These are phyloP conservation scores for Colletotrichum salicis DNA, from an alignment of 2,329 filamentous ascomycete genomes.

Conservation along the genomic window DNA sequence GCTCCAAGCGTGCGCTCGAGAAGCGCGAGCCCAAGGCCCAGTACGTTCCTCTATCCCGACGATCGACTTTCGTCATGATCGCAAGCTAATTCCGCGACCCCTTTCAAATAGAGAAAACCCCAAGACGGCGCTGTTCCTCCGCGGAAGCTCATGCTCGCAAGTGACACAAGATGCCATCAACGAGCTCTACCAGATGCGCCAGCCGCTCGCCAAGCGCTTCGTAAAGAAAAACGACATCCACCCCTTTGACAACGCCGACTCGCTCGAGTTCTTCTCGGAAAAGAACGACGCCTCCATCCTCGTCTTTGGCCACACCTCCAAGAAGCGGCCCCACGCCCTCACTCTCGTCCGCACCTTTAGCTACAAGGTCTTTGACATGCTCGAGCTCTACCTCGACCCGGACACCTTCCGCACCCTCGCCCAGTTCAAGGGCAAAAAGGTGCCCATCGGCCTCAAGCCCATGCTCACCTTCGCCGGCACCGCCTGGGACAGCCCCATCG, in stretches of 20 bases:
- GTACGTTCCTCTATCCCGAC: conserved; percentile 28
- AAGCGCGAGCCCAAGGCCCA: conserved; percentile 88
- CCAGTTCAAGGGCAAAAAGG: conserved; percentile 81
- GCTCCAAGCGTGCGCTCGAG: conserved; percentile 94
- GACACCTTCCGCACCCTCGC: conserved; percentile 75
- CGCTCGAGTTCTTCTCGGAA: conserved; percentile 92
- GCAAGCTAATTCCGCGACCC: neutral
- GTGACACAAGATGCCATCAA: conserved; percentile 84
- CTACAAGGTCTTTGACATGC: conserved; percentile 92
- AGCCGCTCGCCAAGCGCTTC: conserved; percentile 88
- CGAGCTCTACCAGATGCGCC: conserved; percentile 86
- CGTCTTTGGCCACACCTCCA: conserved; percentile 85
- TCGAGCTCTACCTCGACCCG: conserved; percentile 86
- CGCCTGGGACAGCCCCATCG: conserved; percentile 83
- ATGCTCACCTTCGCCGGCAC: conserved; percentile 92
- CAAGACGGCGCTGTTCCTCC: conserved; percentile 89
- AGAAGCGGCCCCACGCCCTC: conserved; percentile 94
- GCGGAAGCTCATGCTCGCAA: conserved; percentile 86
- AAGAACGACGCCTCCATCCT: conserved; percentile 95
- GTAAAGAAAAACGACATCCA: conserved; percentile 97
- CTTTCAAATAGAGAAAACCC: conserved; percentile 72
- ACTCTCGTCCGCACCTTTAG: conserved; percentile 86
- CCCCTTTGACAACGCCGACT: conserved; percentile 90
- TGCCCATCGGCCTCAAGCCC: conserved; percentile 85
- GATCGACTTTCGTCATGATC: neutral